phyloP scores from a whole-genome alignment of 2,329 filamentous ascomycete genomes.

The Stemphylium lycopersici region DNA sequence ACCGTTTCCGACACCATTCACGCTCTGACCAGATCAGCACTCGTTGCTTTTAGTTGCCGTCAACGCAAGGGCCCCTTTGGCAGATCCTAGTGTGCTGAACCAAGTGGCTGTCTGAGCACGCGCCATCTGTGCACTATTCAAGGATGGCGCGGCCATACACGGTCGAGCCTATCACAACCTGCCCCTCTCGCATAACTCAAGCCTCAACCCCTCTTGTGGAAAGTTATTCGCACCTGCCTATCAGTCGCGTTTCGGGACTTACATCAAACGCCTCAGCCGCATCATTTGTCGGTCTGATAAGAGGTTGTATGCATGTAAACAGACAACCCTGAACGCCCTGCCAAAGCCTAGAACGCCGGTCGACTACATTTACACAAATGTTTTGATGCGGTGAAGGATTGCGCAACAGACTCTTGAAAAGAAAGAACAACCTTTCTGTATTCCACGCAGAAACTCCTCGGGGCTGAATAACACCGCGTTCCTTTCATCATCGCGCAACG shows the following conservation, averaged over 20 bases:
- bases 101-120: constrained; percentile 19
- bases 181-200: constrained; percentile 3
- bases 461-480: constrained; percentile 11
- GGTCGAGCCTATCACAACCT: constrained; percentile 13
- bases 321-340: not conserved
- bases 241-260: constrained; percentile 8
- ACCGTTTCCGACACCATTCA: constrained; percentile 23
- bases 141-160: constrained; percentile 10
- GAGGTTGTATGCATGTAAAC: constrained; percentile 1
- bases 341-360: not conserved
- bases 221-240: constrained; percentile 19
- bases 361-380: not conserved
- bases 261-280: constrained; percentile 15
- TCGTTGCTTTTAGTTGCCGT: constrained; percentile 25
- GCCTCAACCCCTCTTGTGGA: constrained; percentile 9
- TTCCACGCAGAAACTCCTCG: constrained; percentile 1
- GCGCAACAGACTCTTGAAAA: not conserved
- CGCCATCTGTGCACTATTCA: constrained; percentile 16
- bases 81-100: constrained; percentile 23
- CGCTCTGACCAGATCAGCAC: constrained; percentile 23
- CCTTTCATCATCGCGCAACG: not conserved
- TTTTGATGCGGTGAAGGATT: not conserved
- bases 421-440: not conserved
- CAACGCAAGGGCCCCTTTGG: constrained; percentile 26
- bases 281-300: not conserved